Conservation (phyloP, 2,329 filamentous ascomycete genomes). For the Didymella keratinophila region DNA sequence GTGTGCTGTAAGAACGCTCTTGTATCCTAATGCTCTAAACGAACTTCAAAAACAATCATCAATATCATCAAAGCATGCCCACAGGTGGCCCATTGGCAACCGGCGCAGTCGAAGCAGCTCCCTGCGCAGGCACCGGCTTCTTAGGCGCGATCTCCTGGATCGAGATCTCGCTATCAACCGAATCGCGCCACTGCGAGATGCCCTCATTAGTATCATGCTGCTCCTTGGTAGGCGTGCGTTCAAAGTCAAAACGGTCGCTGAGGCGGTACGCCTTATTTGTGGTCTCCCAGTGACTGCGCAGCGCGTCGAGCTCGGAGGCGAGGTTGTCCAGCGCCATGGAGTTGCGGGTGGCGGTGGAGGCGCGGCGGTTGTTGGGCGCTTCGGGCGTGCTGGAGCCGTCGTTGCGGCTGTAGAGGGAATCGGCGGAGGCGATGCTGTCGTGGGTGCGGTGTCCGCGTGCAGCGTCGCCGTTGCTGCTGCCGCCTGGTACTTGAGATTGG, state of each 20-base stretch:
- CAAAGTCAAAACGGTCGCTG: constrained; percentile 89
- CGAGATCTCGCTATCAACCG: constrained; percentile 14
- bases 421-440: constrained; percentile 68
- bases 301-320: constrained; percentile 87
- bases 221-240: constrained; percentile 58
- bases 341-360: constrained; percentile 57
- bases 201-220: constrained; percentile 44
- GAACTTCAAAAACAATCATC: background rate
- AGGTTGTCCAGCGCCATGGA: constrained; percentile 85
- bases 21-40: constrained; percentile 11
- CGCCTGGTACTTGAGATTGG: constrained; percentile 61
- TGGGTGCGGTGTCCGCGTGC: constrained; percentile 53
- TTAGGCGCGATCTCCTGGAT: constrained; percentile 17
- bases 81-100: constrained; percentile 10
- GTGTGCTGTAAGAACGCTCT: background rate
- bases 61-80: constrained; percentile 21
- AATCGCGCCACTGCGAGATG: constrained; percentile 46
- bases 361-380: constrained; percentile 36
- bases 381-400: constrained; percentile 49
- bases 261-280: constrained; percentile 95
- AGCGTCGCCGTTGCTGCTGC: constrained; percentile 45
- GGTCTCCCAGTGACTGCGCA: constrained; percentile 92
- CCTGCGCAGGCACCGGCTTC: constrained; percentile 7
- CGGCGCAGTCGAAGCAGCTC: constrained; percentile 6
- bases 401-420: constrained; percentile 58